Conservation (phyloP, 352 stramenopile species). For the Globisporangium canariense region DNA sequence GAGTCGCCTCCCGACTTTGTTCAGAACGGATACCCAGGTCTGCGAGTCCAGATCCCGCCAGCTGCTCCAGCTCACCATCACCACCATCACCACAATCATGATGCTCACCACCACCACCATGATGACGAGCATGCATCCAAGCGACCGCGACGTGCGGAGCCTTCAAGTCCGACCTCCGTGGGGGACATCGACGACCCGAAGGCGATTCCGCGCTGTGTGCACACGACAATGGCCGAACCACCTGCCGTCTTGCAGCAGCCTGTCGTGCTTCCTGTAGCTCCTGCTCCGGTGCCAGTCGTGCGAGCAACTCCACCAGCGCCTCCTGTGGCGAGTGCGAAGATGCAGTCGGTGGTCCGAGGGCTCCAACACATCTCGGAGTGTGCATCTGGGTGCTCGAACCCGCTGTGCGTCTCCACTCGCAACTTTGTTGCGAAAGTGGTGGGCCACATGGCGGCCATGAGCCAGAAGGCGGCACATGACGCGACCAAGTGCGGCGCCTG, state of each 20-base stretch:
- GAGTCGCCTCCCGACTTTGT: neutral
- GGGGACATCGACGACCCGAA: slow-evolving; percentile 32
- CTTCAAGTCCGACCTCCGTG: slow-evolving; percentile 44
- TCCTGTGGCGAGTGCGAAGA: slow-evolving; percentile 26
- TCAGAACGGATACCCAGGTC: neutral
- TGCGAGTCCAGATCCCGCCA: slow-evolving; percentile 15
- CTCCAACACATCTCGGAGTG: slow-evolving; percentile 45
- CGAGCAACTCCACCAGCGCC: slow-evolving; percentile 9
- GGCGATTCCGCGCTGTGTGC: slow-evolving; percentile 15
- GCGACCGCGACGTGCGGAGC: slow-evolving; percentile 29
- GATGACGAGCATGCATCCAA: slow-evolving; percentile 18
- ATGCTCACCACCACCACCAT: slow-evolving; percentile 19
- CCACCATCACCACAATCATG: neutral
- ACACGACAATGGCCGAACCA: slow-evolving; percentile 13
- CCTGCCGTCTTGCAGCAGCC: slow-evolving; percentile 6
- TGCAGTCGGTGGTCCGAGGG: slow-evolving; percentile 56
- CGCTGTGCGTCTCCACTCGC: slow-evolving; percentile 51
- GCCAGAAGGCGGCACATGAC: slow-evolving; percentile 24
- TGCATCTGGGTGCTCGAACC: slow-evolving; percentile 37
- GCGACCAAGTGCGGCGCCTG: slow-evolving; percentile 43
- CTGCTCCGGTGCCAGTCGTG: neutral
- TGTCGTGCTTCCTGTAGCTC: too few species aligned
- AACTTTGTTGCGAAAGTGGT: slow-evolving; percentile 55
- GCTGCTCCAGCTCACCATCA: slow-evolving; percentile 5
- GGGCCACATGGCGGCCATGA: slow-evolving; percentile 28